Percentiles rank a stretch among this genome's conserved stretches.
Conservation (phyloP, 306 rosid species). For the Rubus idaeus region DNA sequence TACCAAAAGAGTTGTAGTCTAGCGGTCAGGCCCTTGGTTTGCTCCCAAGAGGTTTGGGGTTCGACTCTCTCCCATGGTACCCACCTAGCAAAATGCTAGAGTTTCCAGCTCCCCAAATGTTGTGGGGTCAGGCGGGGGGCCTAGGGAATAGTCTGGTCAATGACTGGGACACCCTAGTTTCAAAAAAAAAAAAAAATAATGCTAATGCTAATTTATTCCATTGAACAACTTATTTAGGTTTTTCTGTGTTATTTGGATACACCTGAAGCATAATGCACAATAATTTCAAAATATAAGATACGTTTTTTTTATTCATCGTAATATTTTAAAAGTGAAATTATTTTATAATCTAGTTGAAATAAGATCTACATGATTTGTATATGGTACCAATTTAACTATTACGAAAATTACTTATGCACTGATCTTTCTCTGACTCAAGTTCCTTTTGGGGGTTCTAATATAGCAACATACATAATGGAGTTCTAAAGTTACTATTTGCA, state of each 20-base stretch:
- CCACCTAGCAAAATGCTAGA: no score
- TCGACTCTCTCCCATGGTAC: no score
- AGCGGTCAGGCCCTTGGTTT: no score
- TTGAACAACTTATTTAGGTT: neutral
- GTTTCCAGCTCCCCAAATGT: no score
- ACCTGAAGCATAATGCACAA: neutral
- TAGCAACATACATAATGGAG: neutral
- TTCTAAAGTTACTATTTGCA: neutral
- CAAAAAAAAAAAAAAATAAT: no score
- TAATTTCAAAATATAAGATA: no score
- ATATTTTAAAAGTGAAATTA: neutral
- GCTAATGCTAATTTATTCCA: neutral
- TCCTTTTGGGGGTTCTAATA: conserved; percentile 2
- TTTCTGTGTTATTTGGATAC: neutral
- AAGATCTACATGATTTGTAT: neutral
- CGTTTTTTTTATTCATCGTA: no score
- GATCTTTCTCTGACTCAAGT: neutral
- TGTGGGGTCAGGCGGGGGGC: no score
- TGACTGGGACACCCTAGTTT: no score
- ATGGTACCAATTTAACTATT: neutral
- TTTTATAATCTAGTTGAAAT: neutral
- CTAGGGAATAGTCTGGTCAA: no score
- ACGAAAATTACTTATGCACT: neutral
- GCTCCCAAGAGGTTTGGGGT: no score
- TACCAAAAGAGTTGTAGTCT: no score